Evolutionary conservation across 2,329 filamentous ascomycete species (phyloP).

Genomic region (Periconia sp.): DNA sequence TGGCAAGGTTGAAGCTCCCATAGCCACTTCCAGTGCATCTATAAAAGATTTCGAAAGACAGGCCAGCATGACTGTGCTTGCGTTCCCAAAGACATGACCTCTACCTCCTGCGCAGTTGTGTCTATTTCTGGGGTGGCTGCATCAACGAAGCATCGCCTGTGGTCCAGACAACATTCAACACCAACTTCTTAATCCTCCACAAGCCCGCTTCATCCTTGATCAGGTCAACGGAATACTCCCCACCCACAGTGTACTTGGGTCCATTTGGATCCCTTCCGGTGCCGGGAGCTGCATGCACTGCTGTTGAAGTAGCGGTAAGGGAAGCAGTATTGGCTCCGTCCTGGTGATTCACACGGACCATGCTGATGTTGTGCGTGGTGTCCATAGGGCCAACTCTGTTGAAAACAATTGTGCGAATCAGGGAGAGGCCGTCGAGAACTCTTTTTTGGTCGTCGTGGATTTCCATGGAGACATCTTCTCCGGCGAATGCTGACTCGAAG

Average conservation of each 20-base stretch:
- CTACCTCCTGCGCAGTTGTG: too few relatives aligned
- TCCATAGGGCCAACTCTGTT: constrained; percentile 6
- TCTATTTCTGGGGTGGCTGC: constrained; percentile 7
- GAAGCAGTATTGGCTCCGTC: constrained; percentile 8
- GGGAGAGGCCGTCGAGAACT: constrained; percentile 4
- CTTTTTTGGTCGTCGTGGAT: constrained; percentile 11
- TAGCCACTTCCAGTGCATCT: too few relatives aligned
- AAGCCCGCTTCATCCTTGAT: constrained; percentile 6
- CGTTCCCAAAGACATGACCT: too few relatives aligned
- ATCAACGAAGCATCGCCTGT: constrained; percentile 9
- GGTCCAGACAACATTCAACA: constrained; percentile 9
- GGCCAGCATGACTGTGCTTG: too few relatives aligned
- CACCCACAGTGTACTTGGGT: constrained; percentile 7
- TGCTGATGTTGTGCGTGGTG: constrained; percentile 7
- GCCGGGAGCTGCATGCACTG: constrained; percentile 3
- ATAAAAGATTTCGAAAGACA: too few relatives aligned
- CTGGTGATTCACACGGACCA: constrained; percentile 8
- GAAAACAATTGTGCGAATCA: constrained; percentile 5
- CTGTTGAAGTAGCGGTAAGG: constrained; percentile 5
- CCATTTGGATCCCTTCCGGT: constrained; percentile 5
- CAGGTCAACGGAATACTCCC: constrained; percentile 7
- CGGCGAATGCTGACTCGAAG: constrained; percentile 7
- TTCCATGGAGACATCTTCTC: constrained; percentile 11
- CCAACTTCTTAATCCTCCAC: constrained; percentile 7
- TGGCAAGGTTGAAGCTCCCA: too few relatives aligned